Percentiles rank a stretch among this genome's conserved stretches.
These are phyloP conservation scores for Cladorrhinum sp. DNA, from an alignment of 2,329 filamentous ascomycete genomes.

Conservation along the genomic window DNA sequence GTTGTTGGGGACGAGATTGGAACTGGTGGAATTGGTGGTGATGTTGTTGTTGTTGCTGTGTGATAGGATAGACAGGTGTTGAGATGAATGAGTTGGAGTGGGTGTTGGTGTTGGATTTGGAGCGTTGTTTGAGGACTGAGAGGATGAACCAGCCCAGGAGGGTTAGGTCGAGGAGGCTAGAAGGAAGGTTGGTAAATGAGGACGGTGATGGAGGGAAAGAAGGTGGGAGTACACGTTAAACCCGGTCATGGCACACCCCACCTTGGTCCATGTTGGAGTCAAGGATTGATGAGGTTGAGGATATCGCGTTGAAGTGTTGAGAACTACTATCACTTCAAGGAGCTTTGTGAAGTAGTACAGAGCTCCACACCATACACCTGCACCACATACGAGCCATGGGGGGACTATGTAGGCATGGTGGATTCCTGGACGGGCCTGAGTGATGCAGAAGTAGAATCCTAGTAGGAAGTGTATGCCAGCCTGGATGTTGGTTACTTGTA, in stretches of 20 bases:
- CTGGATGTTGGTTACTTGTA: constrained; percentile 12
- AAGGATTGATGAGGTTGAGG: neutral
- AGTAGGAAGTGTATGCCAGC: constrained; percentile 24
- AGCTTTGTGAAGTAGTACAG: constrained; percentile 22
- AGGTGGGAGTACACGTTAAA: constrained; percentile 18
- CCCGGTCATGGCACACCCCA: constrained; percentile 20
- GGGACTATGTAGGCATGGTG: constrained; percentile 19
- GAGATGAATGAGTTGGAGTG: neutral
- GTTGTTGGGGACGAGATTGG: constrained; percentile 1
- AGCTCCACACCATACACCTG: constrained; percentile 21
- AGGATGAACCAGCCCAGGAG: constrained; percentile 26
- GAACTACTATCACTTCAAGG: constrained; percentile 9
- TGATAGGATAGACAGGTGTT: neutral
- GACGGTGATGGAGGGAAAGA: neutral
- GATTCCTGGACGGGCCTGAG: constrained; percentile 9
- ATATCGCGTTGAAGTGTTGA: neutral
- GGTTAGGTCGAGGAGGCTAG: constrained; percentile 26
- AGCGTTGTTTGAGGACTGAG: neutral
- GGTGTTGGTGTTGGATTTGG: neutral
- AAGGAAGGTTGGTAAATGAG: neutral
- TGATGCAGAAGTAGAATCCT: constrained; percentile 21
- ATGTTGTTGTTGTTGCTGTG: neutral
- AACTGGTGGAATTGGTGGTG: constrained; percentile 5
- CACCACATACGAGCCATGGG: constrained; percentile 11
- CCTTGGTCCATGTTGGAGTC: constrained; percentile 20